Evolutionary conservation across 2,329 filamentous ascomycete species (phyloP), one percentile per base, ranked within the genome.

Genomic region (Ophiostoma fasciatum): DNA sequence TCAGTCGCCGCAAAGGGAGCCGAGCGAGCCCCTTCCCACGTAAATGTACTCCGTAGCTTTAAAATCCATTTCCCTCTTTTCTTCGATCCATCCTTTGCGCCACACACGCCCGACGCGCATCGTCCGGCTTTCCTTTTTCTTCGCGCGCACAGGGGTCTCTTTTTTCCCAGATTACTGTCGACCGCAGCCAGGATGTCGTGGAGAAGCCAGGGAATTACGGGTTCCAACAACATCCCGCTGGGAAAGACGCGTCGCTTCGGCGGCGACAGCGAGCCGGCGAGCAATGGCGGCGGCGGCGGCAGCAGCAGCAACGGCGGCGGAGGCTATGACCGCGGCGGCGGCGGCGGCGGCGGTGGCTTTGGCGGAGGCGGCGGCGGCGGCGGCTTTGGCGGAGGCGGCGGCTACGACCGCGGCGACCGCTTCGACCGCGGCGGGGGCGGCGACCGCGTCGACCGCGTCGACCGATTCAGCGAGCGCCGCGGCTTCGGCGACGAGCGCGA

Each of bases 221-320:
- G 90, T 35, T 96, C 92, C 30, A 98, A 98, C 62, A 96, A 94
- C 53, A 93, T 98, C 51, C 90, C 90, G 42, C 65, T 98, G 43
- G 90, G 90, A 35, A 92, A 75, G 49, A 71, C 75, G 46, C 75
- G 82, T 50, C 81, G 87, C 43, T 85, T 92, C 49, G 79, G 75
- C 42, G 81, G 71, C 46, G 78, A 54, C 36, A 44, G 51, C 44
- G 51, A 49, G 33, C 46, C 51, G 15, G 21, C 14, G 28, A 36
- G 18, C 36, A 29, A 25, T 19, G 31, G 26, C 31, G 25, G 25
- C 35, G 12, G 35, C 31, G 54, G 52, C 28, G 15, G 34, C 31
- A 26, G 29, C 20, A 28, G 25, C 31, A 23, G 25, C 18, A 38
- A 35, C 49, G 79, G 74, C 42, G 81, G 71, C 34, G 20, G 22